Percentiles rank a stretch among this genome's conserved stretches.
Conservation (phyloP, 805 yeast genomes). For the Teunomyces atbi region DNA sequence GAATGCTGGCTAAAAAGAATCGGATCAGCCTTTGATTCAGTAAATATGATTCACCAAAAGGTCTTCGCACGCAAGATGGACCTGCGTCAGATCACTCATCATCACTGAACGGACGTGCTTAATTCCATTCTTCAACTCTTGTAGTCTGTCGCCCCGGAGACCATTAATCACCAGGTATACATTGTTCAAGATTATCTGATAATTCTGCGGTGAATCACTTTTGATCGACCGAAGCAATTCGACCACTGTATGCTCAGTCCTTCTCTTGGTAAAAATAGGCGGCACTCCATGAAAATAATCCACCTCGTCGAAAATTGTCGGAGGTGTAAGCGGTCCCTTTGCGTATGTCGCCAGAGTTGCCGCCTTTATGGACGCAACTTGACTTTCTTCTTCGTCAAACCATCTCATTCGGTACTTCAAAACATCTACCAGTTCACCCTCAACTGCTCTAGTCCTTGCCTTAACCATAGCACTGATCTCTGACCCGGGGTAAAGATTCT, state of each 20-base stretch:
- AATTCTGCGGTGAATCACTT: not conserved
- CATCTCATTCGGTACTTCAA: conserved; percentile 9
- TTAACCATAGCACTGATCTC: conserved; percentile 17
- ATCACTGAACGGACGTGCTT: not conserved
- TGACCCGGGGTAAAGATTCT: conserved; percentile 13
- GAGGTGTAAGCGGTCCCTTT: conserved; percentile 5
- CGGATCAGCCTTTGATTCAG: not conserved
- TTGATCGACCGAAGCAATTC: conserved; percentile 6
- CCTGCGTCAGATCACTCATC: conserved; percentile 7
- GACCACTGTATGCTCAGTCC: conserved; percentile 32
- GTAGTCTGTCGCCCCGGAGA: not conserved
- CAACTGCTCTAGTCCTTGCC: conserved; percentile 7
- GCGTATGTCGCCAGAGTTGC: not conserved
- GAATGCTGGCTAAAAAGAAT: not conserved
- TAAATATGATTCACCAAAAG: not conserved
- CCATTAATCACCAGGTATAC: not conserved
- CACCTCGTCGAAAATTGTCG: conserved; percentile 2
- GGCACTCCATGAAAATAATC: not conserved
- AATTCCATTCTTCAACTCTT: not conserved
- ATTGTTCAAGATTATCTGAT: not conserved
- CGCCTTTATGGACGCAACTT: not conserved
- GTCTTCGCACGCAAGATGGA: conserved; percentile 12
- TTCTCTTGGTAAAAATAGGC: conserved; percentile 29
- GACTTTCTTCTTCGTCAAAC: conserved; percentile 7
- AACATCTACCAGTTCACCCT: not conserved